Percentiles rank a stretch among this genome's conserved stretches.
Conservation (phyloP, 352 stramenopile species). For the Phytophthora agathidicida region DNA sequence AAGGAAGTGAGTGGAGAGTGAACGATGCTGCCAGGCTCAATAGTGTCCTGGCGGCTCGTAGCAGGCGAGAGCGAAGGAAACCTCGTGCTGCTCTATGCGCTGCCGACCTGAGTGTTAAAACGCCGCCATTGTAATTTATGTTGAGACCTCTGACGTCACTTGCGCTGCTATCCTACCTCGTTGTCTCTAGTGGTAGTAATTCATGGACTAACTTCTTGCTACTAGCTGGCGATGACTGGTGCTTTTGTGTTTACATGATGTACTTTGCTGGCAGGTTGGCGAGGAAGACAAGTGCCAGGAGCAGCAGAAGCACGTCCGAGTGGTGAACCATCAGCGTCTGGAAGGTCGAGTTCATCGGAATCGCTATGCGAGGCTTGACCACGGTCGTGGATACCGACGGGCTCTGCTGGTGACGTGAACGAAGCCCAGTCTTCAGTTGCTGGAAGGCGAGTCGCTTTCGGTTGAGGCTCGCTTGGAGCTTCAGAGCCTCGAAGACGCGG, state of each 20-base stretch:
- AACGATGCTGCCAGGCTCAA: neutral
- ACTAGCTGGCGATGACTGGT: too few relatives aligned
- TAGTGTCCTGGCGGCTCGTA: slow-evolving; percentile 1
- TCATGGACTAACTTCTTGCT: neutral
- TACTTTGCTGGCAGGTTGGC: slow-evolving; percentile 31
- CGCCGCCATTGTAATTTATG: slow-evolving; percentile 52
- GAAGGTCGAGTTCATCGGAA: neutral
- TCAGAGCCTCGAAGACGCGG: slow-evolving; percentile 51
- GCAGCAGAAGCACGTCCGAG: slow-evolving; percentile 26
- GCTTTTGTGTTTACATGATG: slow-evolving; percentile 19
- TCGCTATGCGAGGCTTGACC: neutral
- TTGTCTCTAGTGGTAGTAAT: too few relatives aligned
- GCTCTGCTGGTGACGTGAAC: slow-evolving; percentile 3
- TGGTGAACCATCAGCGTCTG: slow-evolving; percentile 15
- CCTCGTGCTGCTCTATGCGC: slow-evolving; percentile 19
- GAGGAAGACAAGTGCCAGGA: slow-evolving; percentile 30
- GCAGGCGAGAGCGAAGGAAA: slow-evolving; percentile 23
- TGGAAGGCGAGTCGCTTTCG: slow-evolving; percentile 58
- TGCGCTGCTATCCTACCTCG: slow-evolving; percentile 2
- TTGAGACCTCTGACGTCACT: slow-evolving; percentile 30
- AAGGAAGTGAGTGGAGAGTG: slow-evolving; percentile 17
- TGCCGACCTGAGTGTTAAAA: slow-evolving; percentile 32
- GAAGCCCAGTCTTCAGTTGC: slow-evolving; percentile 34
- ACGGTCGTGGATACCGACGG: neutral
- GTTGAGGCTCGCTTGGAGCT: slow-evolving; percentile 39